phyloP scores from a whole-genome alignment of 192 early-diverging fungal species.

The Mortierella alpina region DNA sequence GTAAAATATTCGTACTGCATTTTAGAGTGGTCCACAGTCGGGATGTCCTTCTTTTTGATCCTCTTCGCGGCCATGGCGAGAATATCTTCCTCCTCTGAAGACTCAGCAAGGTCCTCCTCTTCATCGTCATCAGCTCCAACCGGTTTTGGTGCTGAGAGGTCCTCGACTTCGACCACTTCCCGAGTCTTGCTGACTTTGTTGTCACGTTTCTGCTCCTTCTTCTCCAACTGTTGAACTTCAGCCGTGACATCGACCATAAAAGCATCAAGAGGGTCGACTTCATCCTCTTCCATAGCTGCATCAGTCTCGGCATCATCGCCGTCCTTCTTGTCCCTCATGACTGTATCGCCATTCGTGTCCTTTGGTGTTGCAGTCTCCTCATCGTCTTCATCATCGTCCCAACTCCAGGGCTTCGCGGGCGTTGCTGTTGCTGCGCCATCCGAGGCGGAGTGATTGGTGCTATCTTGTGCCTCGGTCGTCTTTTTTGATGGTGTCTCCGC shows the following conservation, averaged over 20 bases:
- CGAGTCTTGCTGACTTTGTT: constrained; percentile 31
- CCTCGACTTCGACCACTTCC: constrained; percentile 9
- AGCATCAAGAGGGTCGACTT: constrained; percentile 81
- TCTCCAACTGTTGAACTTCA: constrained; percentile 75
- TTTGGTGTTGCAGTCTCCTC: constrained; percentile 20
- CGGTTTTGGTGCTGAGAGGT: constrained; percentile 13
- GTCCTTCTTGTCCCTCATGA: constrained; percentile 20
- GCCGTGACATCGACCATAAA: constrained; percentile 89
- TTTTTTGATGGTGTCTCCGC: constrained; percentile 6
- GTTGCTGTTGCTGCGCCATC: neutral
- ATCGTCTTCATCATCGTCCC: constrained; percentile 73
- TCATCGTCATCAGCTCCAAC: constrained; percentile 53
- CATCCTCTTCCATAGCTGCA: constrained; percentile 59
- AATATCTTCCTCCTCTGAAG: constrained; percentile 76
- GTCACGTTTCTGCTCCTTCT: constrained; percentile 64
- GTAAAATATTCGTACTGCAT: constrained; percentile 89
- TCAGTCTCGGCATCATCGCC: constrained; percentile 19
- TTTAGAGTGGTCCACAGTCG: constrained; percentile 85
- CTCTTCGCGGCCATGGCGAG: constrained; percentile 85
- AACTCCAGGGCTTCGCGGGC: constrained; percentile 65
- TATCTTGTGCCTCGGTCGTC: neutral
- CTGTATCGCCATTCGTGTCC: constrained; percentile 31
- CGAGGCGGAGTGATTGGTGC: constrained; percentile 12
- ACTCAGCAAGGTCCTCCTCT: constrained; percentile 63
- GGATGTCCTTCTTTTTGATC: constrained; percentile 91